These are phyloP conservation scores for Alternaria triticina DNA, from an alignment of 2,329 filamentous ascomycete species.

Conservation along the genomic window DNA sequence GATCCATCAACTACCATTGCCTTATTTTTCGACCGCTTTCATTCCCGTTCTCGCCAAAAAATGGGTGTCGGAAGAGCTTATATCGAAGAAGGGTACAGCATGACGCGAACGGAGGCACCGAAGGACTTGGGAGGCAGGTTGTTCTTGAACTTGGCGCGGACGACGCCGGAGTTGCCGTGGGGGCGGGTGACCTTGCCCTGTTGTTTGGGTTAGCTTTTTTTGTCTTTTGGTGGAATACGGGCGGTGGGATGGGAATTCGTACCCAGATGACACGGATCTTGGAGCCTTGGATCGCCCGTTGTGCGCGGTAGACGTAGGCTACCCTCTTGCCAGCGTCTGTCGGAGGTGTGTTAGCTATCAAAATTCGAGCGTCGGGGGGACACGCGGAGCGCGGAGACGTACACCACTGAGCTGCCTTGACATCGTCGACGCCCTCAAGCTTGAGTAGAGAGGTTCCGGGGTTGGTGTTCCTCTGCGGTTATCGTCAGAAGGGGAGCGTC, in stretches of 20 bases:
- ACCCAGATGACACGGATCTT: slow-evolving; percentile 93
- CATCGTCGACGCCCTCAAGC: slow-evolving; percentile 96
- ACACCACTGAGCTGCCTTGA: slow-evolving; percentile 83
- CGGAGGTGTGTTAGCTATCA: neutral
- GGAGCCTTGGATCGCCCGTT: slow-evolving; percentile 92
- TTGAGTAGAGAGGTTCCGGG: slow-evolving; percentile 92
- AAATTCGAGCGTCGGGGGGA: slow-evolving; percentile 48
- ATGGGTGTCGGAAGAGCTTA: slow-evolving; percentile 59
- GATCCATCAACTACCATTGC: slow-evolving; percentile 32
- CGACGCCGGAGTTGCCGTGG: slow-evolving; percentile 98
- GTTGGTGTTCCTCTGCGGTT: slow-evolving; percentile 83
- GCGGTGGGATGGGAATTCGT: neutral
- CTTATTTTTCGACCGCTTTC: slow-evolving; percentile 24
- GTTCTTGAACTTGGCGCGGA: slow-evolving; percentile 95
- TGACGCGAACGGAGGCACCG: slow-evolving; percentile 84
- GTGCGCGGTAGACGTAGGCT: slow-evolving; percentile 85
- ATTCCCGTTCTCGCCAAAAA: slow-evolving; percentile 30
- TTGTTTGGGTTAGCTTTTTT: neutral
- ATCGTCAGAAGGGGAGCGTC: slow-evolving; percentile 3
- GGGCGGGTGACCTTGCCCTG: slow-evolving; percentile 81
- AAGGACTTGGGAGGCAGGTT: slow-evolving; percentile 97
- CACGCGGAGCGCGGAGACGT: neutral
- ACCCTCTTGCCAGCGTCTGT: slow-evolving; percentile 5
- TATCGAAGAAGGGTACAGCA: slow-evolving; percentile 98
- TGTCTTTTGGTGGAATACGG: neutral